Percentiles rank a stretch among this genome's conserved stretches.
Conservation (phyloP, 1,284 basidiomycete genomes). For the Xerocomus amazonicus region DNA sequence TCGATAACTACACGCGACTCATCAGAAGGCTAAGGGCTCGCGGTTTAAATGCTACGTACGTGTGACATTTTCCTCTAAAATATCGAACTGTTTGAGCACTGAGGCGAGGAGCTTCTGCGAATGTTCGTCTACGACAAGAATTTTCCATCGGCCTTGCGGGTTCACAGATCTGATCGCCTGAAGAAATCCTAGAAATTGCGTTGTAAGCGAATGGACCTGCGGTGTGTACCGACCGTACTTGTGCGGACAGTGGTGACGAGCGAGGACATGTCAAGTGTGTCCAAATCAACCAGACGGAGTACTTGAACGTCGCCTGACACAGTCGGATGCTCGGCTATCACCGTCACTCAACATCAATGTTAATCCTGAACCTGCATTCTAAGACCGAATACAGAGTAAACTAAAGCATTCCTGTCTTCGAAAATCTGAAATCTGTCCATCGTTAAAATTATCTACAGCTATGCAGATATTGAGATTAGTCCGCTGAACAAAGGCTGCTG, state of each 20-base stretch:
- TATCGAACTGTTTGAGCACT: conserved; percentile 91
- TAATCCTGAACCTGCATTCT: conserved; percentile 2
- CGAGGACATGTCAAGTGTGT: conserved; percentile 45
- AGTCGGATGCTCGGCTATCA: conserved; percentile 12
- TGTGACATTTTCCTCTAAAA: conserved; percentile 91
- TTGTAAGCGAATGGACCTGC: conserved; percentile 4
- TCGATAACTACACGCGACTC: conserved; percentile 59
- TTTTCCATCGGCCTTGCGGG: conserved; percentile 88
- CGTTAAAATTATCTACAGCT: conserved; percentile 23
- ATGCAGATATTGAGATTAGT: conserved; percentile 23
- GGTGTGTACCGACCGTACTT: conserved; percentile 39
- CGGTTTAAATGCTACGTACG: conserved; percentile 49
- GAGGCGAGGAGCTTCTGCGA: conserved; percentile 82
- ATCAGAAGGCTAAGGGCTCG: conserved; percentile 6
- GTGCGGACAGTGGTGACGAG: conserved; percentile 50
- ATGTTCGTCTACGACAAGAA: conserved; percentile 92
- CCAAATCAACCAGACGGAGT: conserved; percentile 3
- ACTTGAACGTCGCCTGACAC: too few species aligned
- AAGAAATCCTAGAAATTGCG: conserved; percentile 57
- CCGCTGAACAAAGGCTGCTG: conserved; percentile 10
- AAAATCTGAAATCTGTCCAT: conserved; percentile 12
- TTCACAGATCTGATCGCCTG: conserved; percentile 79
- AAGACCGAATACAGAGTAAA: conserved; percentile 17
- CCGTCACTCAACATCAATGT: neutral
- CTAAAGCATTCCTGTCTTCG: conserved; percentile 1